Evolutionary conservation across 257 asterid species (phyloP), one percentile per base, ranked within the genome.

Genomic region (Thymus quinquecostatus): DNA sequence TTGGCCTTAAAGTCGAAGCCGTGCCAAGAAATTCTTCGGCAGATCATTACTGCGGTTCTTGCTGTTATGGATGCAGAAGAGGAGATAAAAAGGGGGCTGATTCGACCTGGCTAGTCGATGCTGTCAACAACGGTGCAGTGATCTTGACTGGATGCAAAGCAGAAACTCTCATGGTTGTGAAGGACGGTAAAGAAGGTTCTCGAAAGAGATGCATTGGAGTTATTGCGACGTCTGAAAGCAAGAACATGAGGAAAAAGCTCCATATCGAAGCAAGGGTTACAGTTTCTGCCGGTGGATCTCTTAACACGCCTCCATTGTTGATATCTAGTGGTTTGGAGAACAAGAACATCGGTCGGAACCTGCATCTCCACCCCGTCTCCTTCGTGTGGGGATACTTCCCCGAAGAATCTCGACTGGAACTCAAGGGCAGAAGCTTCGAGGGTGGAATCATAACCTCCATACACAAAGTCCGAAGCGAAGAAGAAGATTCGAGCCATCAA

Each of bases 361-460:
- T 94, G 64, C 97, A 94, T 58, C 96, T 94, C 60, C 98, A 94
- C 69, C 98, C 97, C 0, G 90, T 81, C 57, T 71, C 86, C 0
- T 57, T 83, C 5, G 96, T 84, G 33, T 94, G 98, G 98, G 98
- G 97, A 28, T 87, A 94, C 76, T 91, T 94, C 53, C 98, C 97
- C 0, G 90, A 91, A 56, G 90, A 91, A 56, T 76, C 83, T 10
- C 50, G n/a, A 14, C 58, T 66, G 13, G 88, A 82, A 27, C 32
- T 89, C 5, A 73, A 75, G 70, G 98, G 97, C 5, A 91, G 69
- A 59, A 74, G 78, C 73, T 89, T 75, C 1, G 90, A 94, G 74
- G 98, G 98, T 27, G 98, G 97, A 50, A 89, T 94, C 75, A 69
- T 91, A 62, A 91, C 97, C 33, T 83, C 91, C 8, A 28, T 94